Percentiles rank a stretch among this genome's conserved stretches.
phyloP scores from a whole-genome alignment of 805 yeast genomes.

The Kodamaea lidongshanica region DNA sequence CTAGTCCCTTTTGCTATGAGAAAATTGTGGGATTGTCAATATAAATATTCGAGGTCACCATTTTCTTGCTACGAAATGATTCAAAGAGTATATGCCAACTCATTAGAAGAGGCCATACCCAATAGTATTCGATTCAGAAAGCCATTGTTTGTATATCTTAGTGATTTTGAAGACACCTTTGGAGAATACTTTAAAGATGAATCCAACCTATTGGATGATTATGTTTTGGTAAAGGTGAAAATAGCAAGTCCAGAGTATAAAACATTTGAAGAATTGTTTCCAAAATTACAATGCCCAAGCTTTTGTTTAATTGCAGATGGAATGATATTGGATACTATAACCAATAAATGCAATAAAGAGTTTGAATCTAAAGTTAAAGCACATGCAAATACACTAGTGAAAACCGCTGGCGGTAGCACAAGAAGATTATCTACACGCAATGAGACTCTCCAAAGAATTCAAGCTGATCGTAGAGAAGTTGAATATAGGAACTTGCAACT shows the following conservation, averaged over 20 bases:
- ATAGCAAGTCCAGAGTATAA: conserved; percentile 16
- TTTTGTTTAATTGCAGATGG: conserved; percentile 49
- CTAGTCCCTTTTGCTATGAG: too few relatives aligned
- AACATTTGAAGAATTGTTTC: conserved; percentile 50
- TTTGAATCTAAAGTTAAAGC: not conserved
- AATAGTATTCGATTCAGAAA: conserved; percentile 12
- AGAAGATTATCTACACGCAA: too few relatives aligned
- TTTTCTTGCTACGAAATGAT: too few relatives aligned
- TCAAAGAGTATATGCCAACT: too few relatives aligned
- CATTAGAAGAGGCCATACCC: conserved; percentile 20
- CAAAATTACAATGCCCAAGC: conserved; percentile 47
- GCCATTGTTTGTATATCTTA: conserved; percentile 22
- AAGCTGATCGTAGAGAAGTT: too few relatives aligned
- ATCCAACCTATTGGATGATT: too few relatives aligned
- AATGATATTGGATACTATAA: conserved; percentile 38
- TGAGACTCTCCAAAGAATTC: too few relatives aligned
- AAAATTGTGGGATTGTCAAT: too few relatives aligned
- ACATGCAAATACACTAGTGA: too few relatives aligned
- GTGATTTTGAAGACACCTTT: conserved; percentile 7
- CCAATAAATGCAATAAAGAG: conserved; percentile 13
- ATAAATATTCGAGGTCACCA: too few relatives aligned
- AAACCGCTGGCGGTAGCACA: too few relatives aligned
- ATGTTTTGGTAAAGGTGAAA: conserved; percentile 14
- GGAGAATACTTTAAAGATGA: not conserved
- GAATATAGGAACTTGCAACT: too few relatives aligned